Evolutionary conservation across 331 rosid genomes (phyloP).

Genomic region (Phaseolus coccineus): DNA sequence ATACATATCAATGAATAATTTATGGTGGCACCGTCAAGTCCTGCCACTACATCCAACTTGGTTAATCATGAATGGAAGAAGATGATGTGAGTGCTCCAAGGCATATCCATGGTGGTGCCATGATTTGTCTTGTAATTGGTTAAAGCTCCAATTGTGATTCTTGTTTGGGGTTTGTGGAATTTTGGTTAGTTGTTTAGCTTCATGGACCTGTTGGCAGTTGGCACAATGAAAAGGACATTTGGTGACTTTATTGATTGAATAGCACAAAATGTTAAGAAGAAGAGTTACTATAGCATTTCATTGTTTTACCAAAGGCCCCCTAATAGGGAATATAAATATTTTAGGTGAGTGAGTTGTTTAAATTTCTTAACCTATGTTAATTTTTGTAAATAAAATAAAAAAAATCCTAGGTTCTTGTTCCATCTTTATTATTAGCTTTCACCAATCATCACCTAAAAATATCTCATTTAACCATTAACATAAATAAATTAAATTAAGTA

Average conservation of each 20-base stretch:
- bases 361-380: too few relatives aligned
- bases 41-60: neutral
- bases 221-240: slow-evolving; percentile 2
- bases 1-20: neutral
- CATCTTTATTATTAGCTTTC: slow-evolving; percentile 21
- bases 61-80: neutral
- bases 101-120: slow-evolving; percentile 9
- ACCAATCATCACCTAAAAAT: neutral
- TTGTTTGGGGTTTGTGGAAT: slow-evolving; percentile 23
- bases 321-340: too few relatives aligned
- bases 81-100: neutral
- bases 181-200: neutral
- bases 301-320: too few relatives aligned
- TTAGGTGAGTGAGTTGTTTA: too few relatives aligned
- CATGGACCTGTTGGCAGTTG: neutral
- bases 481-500: neutral
- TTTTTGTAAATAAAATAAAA: too few relatives aligned
- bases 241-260: neutral
- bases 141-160: neutral
- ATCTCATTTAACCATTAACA: neutral
- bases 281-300: neutral
- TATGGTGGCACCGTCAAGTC: slow-evolving; percentile 30
- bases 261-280: neutral
- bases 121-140: slow-evolving; percentile 38
- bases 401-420: neutral